These are phyloP conservation scores for Bryum argenteum DNA, from an alignment of 225 moss, liverwort and hornwort species.

Conservation along the genomic window DNA sequence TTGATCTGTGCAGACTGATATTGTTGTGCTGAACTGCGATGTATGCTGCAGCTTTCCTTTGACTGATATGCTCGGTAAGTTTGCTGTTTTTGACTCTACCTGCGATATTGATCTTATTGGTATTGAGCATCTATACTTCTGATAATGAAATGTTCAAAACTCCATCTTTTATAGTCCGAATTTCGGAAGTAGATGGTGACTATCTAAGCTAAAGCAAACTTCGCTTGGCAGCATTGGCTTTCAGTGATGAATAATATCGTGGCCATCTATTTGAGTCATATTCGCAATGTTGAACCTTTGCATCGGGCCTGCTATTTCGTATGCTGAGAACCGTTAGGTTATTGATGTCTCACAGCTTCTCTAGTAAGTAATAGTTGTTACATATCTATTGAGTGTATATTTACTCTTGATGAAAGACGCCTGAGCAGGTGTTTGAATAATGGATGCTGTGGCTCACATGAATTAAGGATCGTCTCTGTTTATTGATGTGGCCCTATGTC, in stretches of 20 bases:
- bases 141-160: background rate
- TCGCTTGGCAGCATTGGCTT: background rate
- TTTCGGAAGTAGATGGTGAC: background rate
- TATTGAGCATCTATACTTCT: background rate
- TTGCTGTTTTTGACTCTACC: conserved; percentile 19
- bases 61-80: conserved; percentile 84
- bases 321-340: conserved; percentile 15
- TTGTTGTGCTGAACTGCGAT: conserved; percentile 96
- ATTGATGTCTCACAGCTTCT: conserved; percentile 12
- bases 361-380: background rate
- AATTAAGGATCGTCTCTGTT: background rate
- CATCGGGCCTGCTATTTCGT: conserved; percentile 5
- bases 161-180: background rate
- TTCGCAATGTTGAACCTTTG: conserved; percentile 13
- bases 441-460: conserved; percentile 18
- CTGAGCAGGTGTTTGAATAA: conserved; percentile 20
- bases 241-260: background rate
- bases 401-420: background rate
- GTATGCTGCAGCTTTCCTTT: conserved; percentile 99
- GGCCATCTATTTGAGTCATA: conserved; percentile 5
- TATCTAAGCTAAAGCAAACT: background rate
- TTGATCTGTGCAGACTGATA: conserved; percentile 73
- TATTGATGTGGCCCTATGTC: conserved; percentile 31
- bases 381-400: background rate
- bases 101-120: conserved; percentile 17